Percentiles rank a stretch among this genome's conserved stretches.
Conservation (phyloP, 2,329 filamentous ascomycete species). For the Triangularia verruculosa region DNA sequence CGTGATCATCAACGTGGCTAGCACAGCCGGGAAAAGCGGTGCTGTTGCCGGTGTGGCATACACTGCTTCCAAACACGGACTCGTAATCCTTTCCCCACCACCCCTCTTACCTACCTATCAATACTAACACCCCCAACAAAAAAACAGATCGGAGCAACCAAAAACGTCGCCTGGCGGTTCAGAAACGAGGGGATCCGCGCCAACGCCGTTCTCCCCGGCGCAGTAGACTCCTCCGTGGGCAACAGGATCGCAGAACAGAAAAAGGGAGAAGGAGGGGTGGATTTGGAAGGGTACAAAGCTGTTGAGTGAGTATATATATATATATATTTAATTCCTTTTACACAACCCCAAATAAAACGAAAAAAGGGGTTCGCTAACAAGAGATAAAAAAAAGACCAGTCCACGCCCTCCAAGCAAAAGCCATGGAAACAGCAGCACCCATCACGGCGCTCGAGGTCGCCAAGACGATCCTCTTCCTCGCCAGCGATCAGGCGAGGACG, state of each 20-base stretch:
- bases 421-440: slow-evolving; percentile 20
- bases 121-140: too few species aligned
- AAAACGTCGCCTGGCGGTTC: slow-evolving; percentile 46
- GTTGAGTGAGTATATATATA: slow-evolving; percentile 28
- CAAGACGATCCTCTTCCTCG: slow-evolving; percentile 37
- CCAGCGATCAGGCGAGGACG: slow-evolving; percentile 35
- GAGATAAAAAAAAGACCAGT: slow-evolving; percentile 26
- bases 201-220: slow-evolving; percentile 42
- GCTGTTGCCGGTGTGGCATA: slow-evolving; percentile 43
- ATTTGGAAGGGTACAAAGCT: slow-evolving; percentile 15
- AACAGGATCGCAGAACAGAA: slow-evolving; percentile 22
- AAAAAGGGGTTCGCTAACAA: background rate
- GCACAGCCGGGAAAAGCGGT: slow-evolving; percentile 36
- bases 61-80: slow-evolving; percentile 43
- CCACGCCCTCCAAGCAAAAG: slow-evolving; percentile 31
- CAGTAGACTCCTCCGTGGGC: slow-evolving; percentile 32
- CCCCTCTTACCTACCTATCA: background rate
- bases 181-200: slow-evolving; percentile 43
- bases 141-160: slow-evolving; percentile 46
- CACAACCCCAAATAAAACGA: background rate
- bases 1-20: slow-evolving; percentile 42
- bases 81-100: slow-evolving; percentile 28
- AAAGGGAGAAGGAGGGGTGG: slow-evolving; percentile 9
- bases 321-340: slow-evolving; percentile 23
- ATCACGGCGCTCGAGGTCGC: slow-evolving; percentile 36